Evolutionary conservation across 2,329 filamentous ascomycete genomes (phyloP), one percentile per base, ranked within the genome.

Genomic region (Xylaria sp.): DNA sequence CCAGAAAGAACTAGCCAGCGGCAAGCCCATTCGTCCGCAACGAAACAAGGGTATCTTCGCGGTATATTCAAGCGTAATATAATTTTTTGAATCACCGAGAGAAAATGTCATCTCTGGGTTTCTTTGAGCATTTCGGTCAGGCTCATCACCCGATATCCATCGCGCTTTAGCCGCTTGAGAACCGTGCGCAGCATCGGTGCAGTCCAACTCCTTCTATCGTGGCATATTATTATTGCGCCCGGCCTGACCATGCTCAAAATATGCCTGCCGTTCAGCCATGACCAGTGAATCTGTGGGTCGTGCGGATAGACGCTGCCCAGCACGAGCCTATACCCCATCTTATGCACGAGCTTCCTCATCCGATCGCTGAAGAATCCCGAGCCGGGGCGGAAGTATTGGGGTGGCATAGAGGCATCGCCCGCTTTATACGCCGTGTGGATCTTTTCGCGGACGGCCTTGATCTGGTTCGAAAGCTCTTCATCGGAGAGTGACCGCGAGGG

Each of bases 231-330:
- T 64, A 97, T 90, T 31, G 87, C 90, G 0, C 94, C 94, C 0
- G 91, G 89, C 53, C 87, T 83, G 39, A 91, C 83, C 90, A 94
- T 93, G 79, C 92, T 93, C 72, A 97, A 78, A 3, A 97, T 87
- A 81, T 97, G 93, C 71, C 82, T 84, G 7, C 92, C 90, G 79
- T 97, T 97, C 59, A 94, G 72, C 69, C 82, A 81, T 71, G 87
- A 85, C 74, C 86, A 90, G 10, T 83, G 83, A 65, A 97, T 90
- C 83, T 96, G 93, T n/a, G 94, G 89, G 80, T 97, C 94, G 80
- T 97, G 93, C 5, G 94, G 94, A 79, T 96, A 97, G 45, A 97
- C 89, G 77, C 89, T 90, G 2, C 94, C 94, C 44, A 97, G 81
- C n/a, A 94, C 90, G 58, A 96, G 83, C 56, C 85, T 83, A 78